Evolutionary conservation across 768 basidiomycete species (phyloP), one percentile per base, ranked within the genome.

Genomic region (Gyrodon lividus): DNA sequence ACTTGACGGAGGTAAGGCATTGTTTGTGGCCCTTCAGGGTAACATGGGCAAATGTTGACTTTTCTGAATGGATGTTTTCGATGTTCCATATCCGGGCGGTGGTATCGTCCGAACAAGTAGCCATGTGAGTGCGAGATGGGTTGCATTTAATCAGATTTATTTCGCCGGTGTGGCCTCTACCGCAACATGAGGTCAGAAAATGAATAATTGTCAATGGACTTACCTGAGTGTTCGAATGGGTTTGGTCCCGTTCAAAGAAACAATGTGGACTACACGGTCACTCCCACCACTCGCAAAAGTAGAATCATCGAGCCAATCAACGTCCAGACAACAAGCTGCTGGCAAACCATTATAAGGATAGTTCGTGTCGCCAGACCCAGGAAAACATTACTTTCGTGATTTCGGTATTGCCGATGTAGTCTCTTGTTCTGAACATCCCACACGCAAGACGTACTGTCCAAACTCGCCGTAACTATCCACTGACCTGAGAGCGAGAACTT

Each of bases 21-120:
- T 81, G 76, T 35, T 66, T 74, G 64, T 92, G 90, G 2, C 89
- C 90, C 38, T 72, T 70, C 30, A 92, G 70, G 6, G 83, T 66
- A 13, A 74, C 51, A 14, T 53, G 58, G 17, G 53, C 46, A 6
- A 57, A 43, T 28, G 45, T 39, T 9, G 56, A 40, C 48, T 69
- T 66, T 38, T 61, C 68, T 35, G 58, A 43, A 52, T 66, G 65
- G 19, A 81, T 58, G 44, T 76, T 74, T 46, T 79, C 79, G 43
- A 88, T 70, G 48, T 80, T 77, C 89, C 89, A 93, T 59, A 92
- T 78, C 33, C 86, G 82, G 17, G 87, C 84, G 0, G 88, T 89
- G 56, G 73, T 72, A 56, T 93, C 91, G 60, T 93, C 91, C 1
- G 91, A 89, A 65, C 88, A 90, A 5, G 89, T 87, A 12, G 88